Conservation (phyloP, 2,329 filamentous ascomycete genomes). For the Beauveria varroae region DNA sequence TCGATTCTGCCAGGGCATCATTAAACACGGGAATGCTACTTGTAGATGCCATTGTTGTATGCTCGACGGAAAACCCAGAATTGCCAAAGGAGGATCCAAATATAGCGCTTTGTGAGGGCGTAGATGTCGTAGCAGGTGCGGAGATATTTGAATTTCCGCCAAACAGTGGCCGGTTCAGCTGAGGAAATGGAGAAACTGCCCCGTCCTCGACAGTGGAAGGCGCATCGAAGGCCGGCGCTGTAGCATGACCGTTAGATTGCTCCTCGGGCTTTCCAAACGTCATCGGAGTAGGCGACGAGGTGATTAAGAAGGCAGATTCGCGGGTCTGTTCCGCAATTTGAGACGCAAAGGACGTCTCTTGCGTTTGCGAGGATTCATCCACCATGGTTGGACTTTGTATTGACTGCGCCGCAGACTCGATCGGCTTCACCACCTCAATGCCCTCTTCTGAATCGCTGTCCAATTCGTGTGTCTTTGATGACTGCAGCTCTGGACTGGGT, state of each 20-base stretch:
- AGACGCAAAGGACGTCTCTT: conserved; percentile 21
- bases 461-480: conserved; percentile 22
- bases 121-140: neutral
- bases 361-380: conserved; percentile 29
- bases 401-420: conserved; percentile 11
- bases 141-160: neutral
- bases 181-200: neutral
- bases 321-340: conserved; percentile 22
- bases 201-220: neutral
- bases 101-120: neutral
- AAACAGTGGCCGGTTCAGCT: neutral
- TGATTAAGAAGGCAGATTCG: conserved; percentile 6
- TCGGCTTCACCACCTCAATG: conserved; percentile 4
- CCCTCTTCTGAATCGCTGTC: conserved; percentile 16
- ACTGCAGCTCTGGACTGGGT: conserved; percentile 57
- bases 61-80: conserved; percentile 1
- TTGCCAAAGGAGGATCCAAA: neutral
- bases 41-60: conserved; percentile 4
- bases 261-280: neutral
- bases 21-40: conserved; percentile 10
- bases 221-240: neutral
- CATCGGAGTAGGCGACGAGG: conserved; percentile 12
- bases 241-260: neutral
- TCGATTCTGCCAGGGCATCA: conserved; percentile 2
- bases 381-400: conserved; percentile 22